Evolutionary conservation across 768 basidiomycete species (phyloP).

Genomic region (Podaxis pistillaris): DNA sequence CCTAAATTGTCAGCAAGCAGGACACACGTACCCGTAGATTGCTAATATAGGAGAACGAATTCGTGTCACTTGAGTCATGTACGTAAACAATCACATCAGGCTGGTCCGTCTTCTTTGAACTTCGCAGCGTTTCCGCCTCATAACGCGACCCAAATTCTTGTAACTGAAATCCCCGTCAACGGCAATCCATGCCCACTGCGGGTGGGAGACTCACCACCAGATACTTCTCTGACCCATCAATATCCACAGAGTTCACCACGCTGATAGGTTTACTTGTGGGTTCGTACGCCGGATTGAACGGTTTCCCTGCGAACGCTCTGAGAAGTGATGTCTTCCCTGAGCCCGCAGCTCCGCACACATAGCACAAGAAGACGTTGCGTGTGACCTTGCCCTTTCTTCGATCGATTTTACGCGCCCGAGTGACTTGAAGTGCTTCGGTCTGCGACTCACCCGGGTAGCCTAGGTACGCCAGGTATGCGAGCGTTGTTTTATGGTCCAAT

Average conservation of each 20-base stretch:
- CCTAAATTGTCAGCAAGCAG: neutral
- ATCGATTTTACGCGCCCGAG: slow-evolving; percentile 80
- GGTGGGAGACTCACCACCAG: slow-evolving; percentile 69
- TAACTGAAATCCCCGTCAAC: slow-evolving; percentile 46
- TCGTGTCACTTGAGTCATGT: slow-evolving; percentile 97
- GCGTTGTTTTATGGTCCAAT: slow-evolving; percentile 86
- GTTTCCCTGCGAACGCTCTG: slow-evolving; percentile 82
- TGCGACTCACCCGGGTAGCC: slow-evolving; percentile 80
- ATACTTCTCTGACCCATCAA: slow-evolving; percentile 93
- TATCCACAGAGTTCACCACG: slow-evolving; percentile 94
- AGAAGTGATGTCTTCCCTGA: slow-evolving; percentile 92
- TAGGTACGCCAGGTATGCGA: slow-evolving; percentile 94
- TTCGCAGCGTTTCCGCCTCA: slow-evolving; percentile 86
- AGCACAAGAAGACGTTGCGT: slow-evolving; percentile 90
- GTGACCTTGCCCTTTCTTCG: slow-evolving; percentile 85
- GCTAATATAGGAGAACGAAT: slow-evolving; percentile 98
- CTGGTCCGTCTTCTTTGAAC: slow-evolving; percentile 85
- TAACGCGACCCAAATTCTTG: slow-evolving; percentile 98
- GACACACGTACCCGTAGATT: slow-evolving; percentile 72
- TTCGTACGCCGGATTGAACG: slow-evolving; percentile 71
- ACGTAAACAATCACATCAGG: slow-evolving; percentile 96
- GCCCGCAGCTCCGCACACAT: slow-evolving; percentile 93
- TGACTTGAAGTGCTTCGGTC: slow-evolving; percentile 84
- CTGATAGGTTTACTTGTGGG: slow-evolving; percentile 89
- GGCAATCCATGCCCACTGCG: neutral